These are phyloP conservation scores for Stylosanthes scabra DNA, from an alignment of 331 rosid species.

Conservation along the genomic window DNA sequence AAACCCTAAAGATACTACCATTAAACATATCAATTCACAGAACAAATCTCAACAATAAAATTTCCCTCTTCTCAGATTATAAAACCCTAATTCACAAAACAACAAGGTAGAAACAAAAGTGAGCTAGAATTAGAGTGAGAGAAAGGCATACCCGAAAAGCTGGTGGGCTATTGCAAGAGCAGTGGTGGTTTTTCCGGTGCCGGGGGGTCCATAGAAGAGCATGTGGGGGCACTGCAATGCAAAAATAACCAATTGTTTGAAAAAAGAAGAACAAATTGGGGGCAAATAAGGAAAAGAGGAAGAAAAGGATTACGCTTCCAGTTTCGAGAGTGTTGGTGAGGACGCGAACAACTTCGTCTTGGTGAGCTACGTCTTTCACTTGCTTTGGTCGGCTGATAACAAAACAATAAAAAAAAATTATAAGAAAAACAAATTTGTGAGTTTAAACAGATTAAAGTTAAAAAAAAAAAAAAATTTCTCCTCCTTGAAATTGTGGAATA, in stretches of 20 bases:
- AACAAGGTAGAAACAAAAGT: not conserved
- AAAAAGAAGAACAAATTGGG: not conserved
- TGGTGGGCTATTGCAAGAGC: constrained; percentile 93
- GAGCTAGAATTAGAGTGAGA: not conserved
- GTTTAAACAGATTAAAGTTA: constrained; percentile 1
- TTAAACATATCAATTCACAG: not conserved
- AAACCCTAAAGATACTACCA: not conserved
- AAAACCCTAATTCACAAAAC: not conserved
- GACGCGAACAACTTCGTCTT: constrained; percentile 94
- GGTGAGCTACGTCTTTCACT: constrained; percentile 94
- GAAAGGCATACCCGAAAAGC: constrained; percentile 64
- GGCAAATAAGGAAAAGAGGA: not conserved
- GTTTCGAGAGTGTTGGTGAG: constrained; percentile 95
- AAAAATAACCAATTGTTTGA: not conserved
- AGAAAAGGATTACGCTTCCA: constrained; percentile 55
- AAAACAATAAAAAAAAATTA: not conserved
- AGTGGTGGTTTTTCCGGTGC: constrained; percentile 97
- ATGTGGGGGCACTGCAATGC: constrained; percentile 80
- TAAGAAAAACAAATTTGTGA: no score
- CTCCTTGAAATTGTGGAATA: not conserved
- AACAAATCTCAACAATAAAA: constrained; percentile 6
- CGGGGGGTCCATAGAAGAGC: constrained; percentile 98
- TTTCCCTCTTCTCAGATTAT: not conserved
- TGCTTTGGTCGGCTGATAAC: constrained; percentile 80
- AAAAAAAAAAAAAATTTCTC: not conserved